Percentiles rank a stretch among this genome's conserved stretches.
phyloP scores from a whole-genome alignment of 805 yeast genomes.

The Kuraishia ogatae region DNA sequence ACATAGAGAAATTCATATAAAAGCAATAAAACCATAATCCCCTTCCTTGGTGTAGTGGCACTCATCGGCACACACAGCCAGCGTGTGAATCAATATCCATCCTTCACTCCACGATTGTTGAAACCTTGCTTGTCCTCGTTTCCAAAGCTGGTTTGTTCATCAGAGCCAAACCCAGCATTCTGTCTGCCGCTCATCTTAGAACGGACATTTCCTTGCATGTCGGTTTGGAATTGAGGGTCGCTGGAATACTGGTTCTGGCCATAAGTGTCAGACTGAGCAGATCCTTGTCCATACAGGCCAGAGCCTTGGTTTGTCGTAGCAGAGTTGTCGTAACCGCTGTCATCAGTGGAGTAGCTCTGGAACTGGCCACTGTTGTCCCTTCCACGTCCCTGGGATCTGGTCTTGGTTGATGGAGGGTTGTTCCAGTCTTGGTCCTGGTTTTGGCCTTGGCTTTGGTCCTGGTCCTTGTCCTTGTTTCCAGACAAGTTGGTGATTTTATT shows the following conservation, averaged over 20 bases:
- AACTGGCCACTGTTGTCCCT: neutral
- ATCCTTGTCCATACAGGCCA: neutral
- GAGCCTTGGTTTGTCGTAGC: neutral
- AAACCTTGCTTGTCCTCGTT: constrained; percentile 1
- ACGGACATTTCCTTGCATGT: constrained; percentile 1
- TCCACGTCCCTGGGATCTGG: neutral
- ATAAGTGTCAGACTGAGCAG: neutral
- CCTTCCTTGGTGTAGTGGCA: too few species aligned
- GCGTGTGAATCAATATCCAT: neutral
- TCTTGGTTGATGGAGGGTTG: neutral
- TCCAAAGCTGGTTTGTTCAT: neutral
- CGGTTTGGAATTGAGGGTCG: neutral
- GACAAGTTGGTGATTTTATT: neutral
- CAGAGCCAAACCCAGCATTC: neutral
- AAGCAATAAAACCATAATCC: neutral
- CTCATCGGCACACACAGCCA: neutral
- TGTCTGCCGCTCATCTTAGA: constrained; percentile 1
- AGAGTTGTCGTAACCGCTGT: neutral
- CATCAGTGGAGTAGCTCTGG: neutral
- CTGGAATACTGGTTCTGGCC: neutral
- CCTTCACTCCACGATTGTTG: neutral
- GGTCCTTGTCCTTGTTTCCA: neutral
- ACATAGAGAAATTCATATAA: neutral
- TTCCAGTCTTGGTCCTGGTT: neutral
- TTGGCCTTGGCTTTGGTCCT: neutral